Evolutionary conservation across 768 basidiomycete genomes (phyloP), one percentile per base, ranked within the genome.

Genomic region (Pleurotus sapidus): DNA sequence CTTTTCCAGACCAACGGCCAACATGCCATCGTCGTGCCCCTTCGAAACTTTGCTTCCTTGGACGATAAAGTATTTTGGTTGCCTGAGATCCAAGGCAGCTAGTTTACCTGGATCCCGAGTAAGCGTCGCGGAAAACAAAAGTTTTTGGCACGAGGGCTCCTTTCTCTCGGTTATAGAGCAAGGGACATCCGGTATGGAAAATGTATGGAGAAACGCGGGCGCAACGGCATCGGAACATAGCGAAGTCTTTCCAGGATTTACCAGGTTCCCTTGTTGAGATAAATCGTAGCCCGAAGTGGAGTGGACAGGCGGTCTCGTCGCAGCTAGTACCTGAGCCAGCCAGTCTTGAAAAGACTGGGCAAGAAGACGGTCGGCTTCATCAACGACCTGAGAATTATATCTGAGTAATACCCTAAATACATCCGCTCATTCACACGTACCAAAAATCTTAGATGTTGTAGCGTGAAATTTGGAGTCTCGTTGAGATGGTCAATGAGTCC

Each of bases 301-400:
- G 50, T 56, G 3, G 37, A 48, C 39, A 57, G 68, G 69, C 23
- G 66, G 77, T 61, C 68, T 81, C 8, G 86, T 89, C 5, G 92
- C 93, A n/a, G 81, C 73, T 6, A 97, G 75, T 3, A 98, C 90
- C 65, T 87, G 86, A 5, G 83, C 81, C 2, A 98, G 76, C 96
- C 95, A 99, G 67, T 93, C 91, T 70, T 98, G 95, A 73, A 97
- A 98, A 1, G 93, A 93, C 68, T 98, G 95, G 8, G 91, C 89
- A 7, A 99, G 79, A 0, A 99, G 79, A n/a, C 95, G 84, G 67
- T 99, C 97, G 0, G 97, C 97, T 73, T 99, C 97, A 69, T 99
- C 97, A 56, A 99, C 93, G 25, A 98, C 87, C 94, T 96, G 57
- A 8, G 12, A n/a, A 14, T 47, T 24, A 18, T 39, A n/a, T 23